Percentiles rank a stretch among this genome's conserved stretches.
phyloP scores from a whole-genome alignment of 805 yeast genomes.

The Naumovozyma dairenensis region DNA sequence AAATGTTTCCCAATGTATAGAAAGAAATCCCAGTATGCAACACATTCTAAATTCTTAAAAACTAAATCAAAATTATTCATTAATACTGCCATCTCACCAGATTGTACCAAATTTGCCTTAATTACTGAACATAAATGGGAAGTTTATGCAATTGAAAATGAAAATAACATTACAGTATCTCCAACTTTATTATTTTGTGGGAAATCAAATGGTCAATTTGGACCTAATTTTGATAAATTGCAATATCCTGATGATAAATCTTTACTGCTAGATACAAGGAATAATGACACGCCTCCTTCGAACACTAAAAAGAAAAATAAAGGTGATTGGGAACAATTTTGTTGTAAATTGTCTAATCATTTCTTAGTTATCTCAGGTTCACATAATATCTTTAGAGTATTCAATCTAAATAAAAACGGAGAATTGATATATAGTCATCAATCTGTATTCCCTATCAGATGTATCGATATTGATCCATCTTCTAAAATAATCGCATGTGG shows the following conservation, averaged over 20 bases:
- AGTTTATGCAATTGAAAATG: conserved; percentile 44
- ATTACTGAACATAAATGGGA: conserved; percentile 66
- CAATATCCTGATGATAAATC: conserved; percentile 10
- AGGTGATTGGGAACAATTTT: conserved; percentile 46
- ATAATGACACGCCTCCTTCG: no score
- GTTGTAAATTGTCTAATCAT: conserved; percentile 47
- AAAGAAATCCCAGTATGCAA: conserved; percentile 43
- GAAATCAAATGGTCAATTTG: conserved; percentile 58
- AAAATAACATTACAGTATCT: conserved; percentile 1
- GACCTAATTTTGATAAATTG: conserved; percentile 37
- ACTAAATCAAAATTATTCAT: conserved; percentile 41
- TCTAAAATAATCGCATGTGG: conserved; percentile 68
- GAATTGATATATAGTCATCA: conserved; percentile 56
- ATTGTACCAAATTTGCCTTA: conserved; percentile 53
- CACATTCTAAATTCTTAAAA: conserved; percentile 42
- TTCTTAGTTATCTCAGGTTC: conserved; percentile 61
- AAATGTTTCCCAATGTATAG: conserved; percentile 80
- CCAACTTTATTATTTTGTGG: conserved; percentile 64
- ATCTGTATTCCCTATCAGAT: conserved; percentile 67
- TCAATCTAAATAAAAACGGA: conserved; percentile 49
- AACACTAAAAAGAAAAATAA: conserved; percentile 8
- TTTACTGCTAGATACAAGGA: conserved; percentile 4
- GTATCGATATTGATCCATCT: conserved; percentile 59
- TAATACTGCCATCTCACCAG: conserved; percentile 53
- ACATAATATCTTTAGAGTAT: conserved; percentile 57